phyloP scores from a whole-genome alignment of 768 basidiomycete genomes.

The Russula sp. region DNA sequence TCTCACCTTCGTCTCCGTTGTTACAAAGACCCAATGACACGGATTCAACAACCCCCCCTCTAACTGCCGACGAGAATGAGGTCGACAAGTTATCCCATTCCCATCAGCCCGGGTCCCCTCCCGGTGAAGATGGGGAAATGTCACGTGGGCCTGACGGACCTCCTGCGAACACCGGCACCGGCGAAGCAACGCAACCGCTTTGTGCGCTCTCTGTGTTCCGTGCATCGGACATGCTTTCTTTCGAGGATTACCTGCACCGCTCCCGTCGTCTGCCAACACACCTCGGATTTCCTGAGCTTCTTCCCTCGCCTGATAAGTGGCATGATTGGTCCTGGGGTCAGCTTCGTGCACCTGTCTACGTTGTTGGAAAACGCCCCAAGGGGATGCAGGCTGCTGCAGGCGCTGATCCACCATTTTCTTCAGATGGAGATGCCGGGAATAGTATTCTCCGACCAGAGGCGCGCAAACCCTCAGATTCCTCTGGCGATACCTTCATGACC shows the following conservation, averaged over 20 bases:
- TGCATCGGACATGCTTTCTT: conserved; percentile 20
- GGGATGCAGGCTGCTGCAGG: neutral
- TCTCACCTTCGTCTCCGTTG: neutral
- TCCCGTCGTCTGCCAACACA: conserved; percentile 23
- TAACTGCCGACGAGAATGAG: conserved; percentile 21
- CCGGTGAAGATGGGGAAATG: neutral
- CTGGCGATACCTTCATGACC: neutral
- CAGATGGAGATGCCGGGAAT: neutral
- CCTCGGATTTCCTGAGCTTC: conserved; percentile 19
- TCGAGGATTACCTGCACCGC: conserved; percentile 24
- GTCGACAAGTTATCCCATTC: conserved; percentile 6
- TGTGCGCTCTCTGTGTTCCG: conserved; percentile 21
- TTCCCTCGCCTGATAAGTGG: conserved; percentile 19
- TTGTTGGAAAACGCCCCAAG: conserved; percentile 12
- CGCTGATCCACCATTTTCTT: conserved; percentile 2
- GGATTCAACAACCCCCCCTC: conserved; percentile 13
- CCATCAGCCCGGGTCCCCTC: neutral
- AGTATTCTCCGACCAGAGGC: conserved; percentile 1
- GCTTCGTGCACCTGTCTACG: conserved; percentile 23
- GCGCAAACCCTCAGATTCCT: neutral
- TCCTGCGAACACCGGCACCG: neutral
- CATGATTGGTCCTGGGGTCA: conserved; percentile 25
- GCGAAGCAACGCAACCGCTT: conserved; percentile 2
- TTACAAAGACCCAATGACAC: conserved; percentile 1
- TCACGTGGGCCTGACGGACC: neutral